Conservation (phyloP, 106 monocot genomes). For the Hemerocallis citrina region DNA sequence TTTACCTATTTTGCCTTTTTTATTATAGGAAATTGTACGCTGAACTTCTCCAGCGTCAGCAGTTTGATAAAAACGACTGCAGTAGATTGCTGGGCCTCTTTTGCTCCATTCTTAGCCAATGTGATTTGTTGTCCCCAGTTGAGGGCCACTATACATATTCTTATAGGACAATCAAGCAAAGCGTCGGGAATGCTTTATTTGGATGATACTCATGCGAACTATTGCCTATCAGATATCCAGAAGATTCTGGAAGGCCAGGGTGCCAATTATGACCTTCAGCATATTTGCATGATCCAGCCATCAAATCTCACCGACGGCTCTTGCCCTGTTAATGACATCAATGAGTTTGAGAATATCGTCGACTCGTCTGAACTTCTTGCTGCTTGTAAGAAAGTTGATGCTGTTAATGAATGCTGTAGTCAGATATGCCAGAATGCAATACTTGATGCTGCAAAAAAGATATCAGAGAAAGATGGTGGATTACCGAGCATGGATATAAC, state of each 20-base stretch:
- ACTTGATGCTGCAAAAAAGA: constrained; percentile 51
- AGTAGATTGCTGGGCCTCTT: constrained; percentile 65
- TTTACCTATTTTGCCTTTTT: neutral
- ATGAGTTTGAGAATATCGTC: constrained; percentile 57
- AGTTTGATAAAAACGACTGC: constrained; percentile 60
- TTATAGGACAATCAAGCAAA: constrained; percentile 79
- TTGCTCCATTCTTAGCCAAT: constrained; percentile 84
- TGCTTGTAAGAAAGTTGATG: constrained; percentile 72
- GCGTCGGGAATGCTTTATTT: constrained; percentile 56
- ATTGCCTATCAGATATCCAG: constrained; percentile 81
- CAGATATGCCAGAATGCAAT: constrained; percentile 80
- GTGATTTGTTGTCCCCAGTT: constrained; percentile 96
- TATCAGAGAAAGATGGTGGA: constrained; percentile 38
- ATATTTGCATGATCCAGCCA: constrained; percentile 61
- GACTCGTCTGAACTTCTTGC: constrained; percentile 69
- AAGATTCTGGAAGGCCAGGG: constrained; percentile 68
- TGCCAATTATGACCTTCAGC: constrained; percentile 44
- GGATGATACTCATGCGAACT: constrained; percentile 59
- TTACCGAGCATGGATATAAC: constrained; percentile 21
- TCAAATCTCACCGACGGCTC: constrained; percentile 49
- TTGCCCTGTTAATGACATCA: constrained; percentile 58
- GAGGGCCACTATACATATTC: constrained; percentile 58
- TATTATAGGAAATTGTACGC: constrained; percentile 45
- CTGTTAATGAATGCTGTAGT: constrained; percentile 85
- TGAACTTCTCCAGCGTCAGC: constrained; percentile 62